These are phyloP conservation scores for Cyberlindnera amylophila DNA, from an alignment of 805 yeast genomes.

Conservation along the genomic window DNA sequence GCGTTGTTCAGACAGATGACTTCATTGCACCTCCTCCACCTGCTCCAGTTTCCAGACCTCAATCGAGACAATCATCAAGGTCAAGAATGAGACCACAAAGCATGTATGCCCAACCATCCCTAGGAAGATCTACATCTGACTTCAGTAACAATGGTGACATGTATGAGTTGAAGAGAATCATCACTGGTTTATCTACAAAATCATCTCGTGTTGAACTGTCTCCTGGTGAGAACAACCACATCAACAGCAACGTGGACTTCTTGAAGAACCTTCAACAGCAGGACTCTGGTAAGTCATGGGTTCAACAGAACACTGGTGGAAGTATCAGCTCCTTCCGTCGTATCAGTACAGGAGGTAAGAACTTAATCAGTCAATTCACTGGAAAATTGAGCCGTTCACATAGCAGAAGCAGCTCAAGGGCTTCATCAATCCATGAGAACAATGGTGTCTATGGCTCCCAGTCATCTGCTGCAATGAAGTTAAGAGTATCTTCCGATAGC, in stretches of 20 bases:
- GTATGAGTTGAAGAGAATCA: conserved; percentile 25
- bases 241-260: conserved; percentile 37
- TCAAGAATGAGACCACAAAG: conserved; percentile 28
- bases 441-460: conserved; percentile 15
- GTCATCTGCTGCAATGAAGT: conserved; percentile 15
- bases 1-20: conserved; percentile 27
- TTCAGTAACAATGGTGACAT: conserved; percentile 6
- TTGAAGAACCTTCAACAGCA: conserved; percentile 34
- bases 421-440: conserved; percentile 28
- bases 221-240: conserved; percentile 26
- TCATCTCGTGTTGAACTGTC: conserved; percentile 20
- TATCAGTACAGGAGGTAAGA: conserved; percentile 27
- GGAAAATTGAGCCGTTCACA: conserved; percentile 27
- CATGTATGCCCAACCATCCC: conserved; percentile 30
- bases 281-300: conserved; percentile 33
- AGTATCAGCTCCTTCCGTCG: conserved; percentile 28
- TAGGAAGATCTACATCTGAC: conserved; percentile 10
- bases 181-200: conserved; percentile 24
- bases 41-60: neutral
- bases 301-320: conserved; percentile 32
- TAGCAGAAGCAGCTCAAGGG: conserved; percentile 26
- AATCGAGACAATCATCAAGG: conserved; percentile 3
- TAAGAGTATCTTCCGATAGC: conserved; percentile 23
- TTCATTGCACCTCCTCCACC: neutral
- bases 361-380: conserved; percentile 25